phyloP scores from a whole-genome alignment of 2,329 filamentous ascomycete species.

The Herpotrichia juniperi region DNA sequence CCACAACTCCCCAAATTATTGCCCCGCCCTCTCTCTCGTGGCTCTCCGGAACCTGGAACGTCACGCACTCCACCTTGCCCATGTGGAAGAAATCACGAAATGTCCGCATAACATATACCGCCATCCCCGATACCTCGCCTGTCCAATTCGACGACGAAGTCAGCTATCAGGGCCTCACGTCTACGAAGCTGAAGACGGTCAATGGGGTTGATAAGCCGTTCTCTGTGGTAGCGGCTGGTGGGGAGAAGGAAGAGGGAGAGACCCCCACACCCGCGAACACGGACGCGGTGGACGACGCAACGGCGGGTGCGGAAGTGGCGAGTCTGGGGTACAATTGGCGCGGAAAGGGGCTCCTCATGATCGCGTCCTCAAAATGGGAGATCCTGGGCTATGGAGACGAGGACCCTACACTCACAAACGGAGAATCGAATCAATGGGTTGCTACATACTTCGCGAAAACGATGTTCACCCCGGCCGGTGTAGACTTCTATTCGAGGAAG shows the following conservation, averaged over 20 bases:
- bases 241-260: slow-evolving; percentile 1
- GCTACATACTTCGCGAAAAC: slow-evolving; percentile 88
- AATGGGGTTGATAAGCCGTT: slow-evolving; percentile 67
- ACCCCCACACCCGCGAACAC: neutral
- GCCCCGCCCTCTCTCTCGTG: slow-evolving; percentile 45
- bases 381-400: slow-evolving; percentile 75
- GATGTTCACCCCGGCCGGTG: slow-evolving; percentile 79
- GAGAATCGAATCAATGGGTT: slow-evolving; percentile 64
- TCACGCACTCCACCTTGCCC: slow-evolving; percentile 47
- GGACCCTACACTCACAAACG: slow-evolving; percentile 24
- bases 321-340: slow-evolving; percentile 65
- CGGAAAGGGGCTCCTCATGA: slow-evolving; percentile 74
- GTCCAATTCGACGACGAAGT: slow-evolving; percentile 72
- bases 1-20: slow-evolving; percentile 18
- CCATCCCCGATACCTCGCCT: slow-evolving; percentile 35
- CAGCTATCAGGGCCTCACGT: slow-evolving; percentile 65
- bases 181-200: slow-evolving; percentile 63
- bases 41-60: slow-evolving; percentile 42
- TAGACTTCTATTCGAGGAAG: slow-evolving; percentile 77
- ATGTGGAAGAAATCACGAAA: slow-evolving; percentile 85
- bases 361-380: slow-evolving; percentile 81
- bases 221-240: slow-evolving; percentile 9
- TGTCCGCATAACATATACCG: slow-evolving; percentile 77
- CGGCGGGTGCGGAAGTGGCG: slow-evolving; percentile 57
- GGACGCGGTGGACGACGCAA: neutral